phyloP scores from a whole-genome alignment of 129 eudicot genomes.

The Heracleum sosnowskyi region DNA sequence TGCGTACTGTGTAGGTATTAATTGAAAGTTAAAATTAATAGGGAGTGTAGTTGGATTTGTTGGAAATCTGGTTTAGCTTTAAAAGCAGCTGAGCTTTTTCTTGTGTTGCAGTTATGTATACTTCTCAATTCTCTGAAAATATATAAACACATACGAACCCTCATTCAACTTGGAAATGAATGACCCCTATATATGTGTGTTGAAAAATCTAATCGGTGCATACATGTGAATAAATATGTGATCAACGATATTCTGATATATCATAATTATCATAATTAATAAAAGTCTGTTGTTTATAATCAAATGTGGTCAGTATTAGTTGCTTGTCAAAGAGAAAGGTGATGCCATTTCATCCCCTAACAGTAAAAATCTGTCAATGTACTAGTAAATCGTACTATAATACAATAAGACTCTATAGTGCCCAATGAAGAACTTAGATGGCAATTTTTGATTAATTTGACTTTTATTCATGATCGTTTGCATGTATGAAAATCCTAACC shows the following conservation, averaged over 20 bases:
- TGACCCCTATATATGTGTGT: slow-evolving; percentile 23
- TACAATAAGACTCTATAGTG: no score
- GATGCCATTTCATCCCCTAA: no score
- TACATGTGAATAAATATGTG: not conserved
- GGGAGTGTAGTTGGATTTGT: slow-evolving; percentile 51
- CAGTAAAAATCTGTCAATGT: no score
- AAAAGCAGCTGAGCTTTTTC: slow-evolving; percentile 38
- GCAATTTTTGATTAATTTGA: no score
- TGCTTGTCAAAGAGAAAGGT: not conserved
- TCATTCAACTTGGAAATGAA: slow-evolving; percentile 52
- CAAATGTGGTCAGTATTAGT: not conserved
- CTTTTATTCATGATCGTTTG: no score
- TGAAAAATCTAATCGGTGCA: not conserved
- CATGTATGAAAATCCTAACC: no score
- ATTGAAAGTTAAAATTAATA: slow-evolving; percentile 10
- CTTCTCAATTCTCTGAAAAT: slow-evolving; percentile 15
- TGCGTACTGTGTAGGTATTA: not conserved
- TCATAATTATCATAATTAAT: no score
- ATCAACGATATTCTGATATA: not conserved
- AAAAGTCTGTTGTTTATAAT: not conserved
- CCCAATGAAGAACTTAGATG: no score
- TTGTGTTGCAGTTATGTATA: slow-evolving; percentile 17
- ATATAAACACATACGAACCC: slow-evolving; percentile 23
- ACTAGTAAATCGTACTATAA: no score
- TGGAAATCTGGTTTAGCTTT: slow-evolving; percentile 47